phyloP scores from a whole-genome alignment of 2,329 filamentous ascomycete genomes.

The Neocatenulostroma microsporum region DNA sequence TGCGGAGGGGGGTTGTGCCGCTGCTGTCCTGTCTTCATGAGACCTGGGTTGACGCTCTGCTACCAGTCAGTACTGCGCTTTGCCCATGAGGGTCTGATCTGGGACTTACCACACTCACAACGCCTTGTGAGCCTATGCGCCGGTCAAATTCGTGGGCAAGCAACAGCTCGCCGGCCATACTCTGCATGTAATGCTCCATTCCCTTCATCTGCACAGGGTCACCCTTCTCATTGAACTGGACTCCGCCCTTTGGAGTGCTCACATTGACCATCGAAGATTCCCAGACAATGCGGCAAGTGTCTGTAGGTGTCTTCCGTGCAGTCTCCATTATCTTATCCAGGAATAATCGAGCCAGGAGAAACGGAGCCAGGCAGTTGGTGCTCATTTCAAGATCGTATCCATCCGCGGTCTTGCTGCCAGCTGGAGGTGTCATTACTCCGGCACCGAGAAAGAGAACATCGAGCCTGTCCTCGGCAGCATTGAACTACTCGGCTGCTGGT shows the following conservation, averaged over 20 bases:
- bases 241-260: constrained; percentile 17
- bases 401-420: constrained; percentile 26
- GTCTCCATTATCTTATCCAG: constrained; percentile 24
- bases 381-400: constrained; percentile 28
- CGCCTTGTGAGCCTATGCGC: no score
- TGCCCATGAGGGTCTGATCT: no score
- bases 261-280: constrained; percentile 23
- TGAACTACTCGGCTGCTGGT: constrained; percentile 28
- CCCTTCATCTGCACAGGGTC: constrained; percentile 11
- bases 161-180: constrained; percentile 25
- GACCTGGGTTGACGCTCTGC: no score
- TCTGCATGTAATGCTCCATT: constrained; percentile 25
- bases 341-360: constrained; percentile 27
- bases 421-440: constrained; percentile 26
- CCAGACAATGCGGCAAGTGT: constrained; percentile 26
- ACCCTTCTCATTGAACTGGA: constrained; percentile 13
- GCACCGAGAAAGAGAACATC: constrained; percentile 26
- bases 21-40: no score
- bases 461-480: constrained; percentile 28
- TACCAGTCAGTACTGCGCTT: no score
- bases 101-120: no score
- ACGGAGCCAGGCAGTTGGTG: constrained; percentile 29
- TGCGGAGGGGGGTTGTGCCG: no score
- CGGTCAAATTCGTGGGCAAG: constrained; percentile 22
- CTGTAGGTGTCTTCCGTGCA: constrained; percentile 20